These are phyloP conservation scores for Pseudogymnoascus sp. DNA, from an alignment of 2,329 filamentous ascomycete genomes.

Conservation along the genomic window DNA sequence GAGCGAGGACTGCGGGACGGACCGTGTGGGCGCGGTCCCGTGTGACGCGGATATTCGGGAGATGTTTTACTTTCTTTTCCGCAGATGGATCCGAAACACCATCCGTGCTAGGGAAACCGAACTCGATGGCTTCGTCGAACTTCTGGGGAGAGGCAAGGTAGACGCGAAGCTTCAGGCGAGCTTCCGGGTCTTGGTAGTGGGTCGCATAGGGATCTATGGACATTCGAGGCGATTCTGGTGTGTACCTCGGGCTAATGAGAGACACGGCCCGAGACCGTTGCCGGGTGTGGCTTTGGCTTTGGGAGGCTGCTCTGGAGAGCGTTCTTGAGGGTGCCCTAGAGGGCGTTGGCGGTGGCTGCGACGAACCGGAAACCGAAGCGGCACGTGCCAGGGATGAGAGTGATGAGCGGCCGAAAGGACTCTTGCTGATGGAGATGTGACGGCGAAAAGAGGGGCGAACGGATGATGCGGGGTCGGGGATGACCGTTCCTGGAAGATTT, in stretches of 20 bases:
- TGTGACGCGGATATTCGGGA: constrained; percentile 18
- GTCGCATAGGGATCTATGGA: constrained; percentile 65
- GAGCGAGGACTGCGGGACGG: constrained; percentile 11
- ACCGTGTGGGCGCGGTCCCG: constrained; percentile 13
- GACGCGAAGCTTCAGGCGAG: constrained; percentile 74
- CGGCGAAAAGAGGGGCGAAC: constrained; percentile 59
- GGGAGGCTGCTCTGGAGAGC: neutral
- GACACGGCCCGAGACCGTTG: constrained; percentile 50
- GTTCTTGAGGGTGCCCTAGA: constrained; percentile 8
- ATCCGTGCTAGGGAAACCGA: constrained; percentile 72
- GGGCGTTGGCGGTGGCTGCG: constrained; percentile 26
- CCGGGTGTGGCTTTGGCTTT: constrained; percentile 17
- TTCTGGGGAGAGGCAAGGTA: constrained; percentile 87
- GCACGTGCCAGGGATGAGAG: constrained; percentile 34
- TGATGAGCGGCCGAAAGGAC: constrained; percentile 52
- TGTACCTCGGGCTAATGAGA: constrained; percentile 42
- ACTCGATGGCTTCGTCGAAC: constrained; percentile 91
- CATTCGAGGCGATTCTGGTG: constrained; percentile 37
- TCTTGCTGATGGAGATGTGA: constrained; percentile 63
- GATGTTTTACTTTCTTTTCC: constrained; percentile 27
- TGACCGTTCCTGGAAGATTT: constrained; percentile 48
- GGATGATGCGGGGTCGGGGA: constrained; percentile 38
- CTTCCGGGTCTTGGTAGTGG: constrained; percentile 86
- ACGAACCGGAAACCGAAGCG: constrained; percentile 21
- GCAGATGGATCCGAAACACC: constrained; percentile 27